A percentile compares a stretch with the other conserved stretches of the same genome.
Evolutionary conservation across 768 basidiomycete genomes (phyloP).

Genomic region (Termitomyces sp.): DNA sequence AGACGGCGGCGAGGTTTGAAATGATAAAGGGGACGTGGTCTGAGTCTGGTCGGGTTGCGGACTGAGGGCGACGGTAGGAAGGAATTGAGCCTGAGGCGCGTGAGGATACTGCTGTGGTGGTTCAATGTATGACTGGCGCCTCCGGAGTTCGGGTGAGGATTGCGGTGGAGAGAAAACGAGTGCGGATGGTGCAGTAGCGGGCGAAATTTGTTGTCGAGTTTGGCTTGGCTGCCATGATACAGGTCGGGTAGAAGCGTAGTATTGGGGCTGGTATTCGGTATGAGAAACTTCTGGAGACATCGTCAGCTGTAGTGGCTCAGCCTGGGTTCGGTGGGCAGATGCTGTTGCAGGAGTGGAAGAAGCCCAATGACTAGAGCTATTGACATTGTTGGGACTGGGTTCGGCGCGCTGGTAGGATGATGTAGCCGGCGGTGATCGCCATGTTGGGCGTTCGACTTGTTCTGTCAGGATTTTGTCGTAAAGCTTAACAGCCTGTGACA

Average conservation of each 20-base stretch:
- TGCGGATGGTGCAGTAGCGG: constrained; percentile 3
- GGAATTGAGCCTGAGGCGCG: constrained; percentile 11
- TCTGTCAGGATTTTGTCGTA: constrained; percentile 87
- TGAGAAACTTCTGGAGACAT: constrained; percentile 18
- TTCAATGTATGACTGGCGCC: constrained; percentile 5
- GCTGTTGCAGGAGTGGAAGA: constrained; percentile 13
- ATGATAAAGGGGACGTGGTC: constrained; percentile 11
- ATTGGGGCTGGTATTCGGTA: constrained; percentile 7
- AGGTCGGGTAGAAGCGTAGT: constrained; percentile 5
- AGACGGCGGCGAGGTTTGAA: constrained; percentile 20
- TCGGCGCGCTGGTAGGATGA: constrained; percentile 26
- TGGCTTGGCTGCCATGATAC: constrained; percentile 15
- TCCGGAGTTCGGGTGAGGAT: constrained; percentile 10
- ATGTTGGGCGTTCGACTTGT: constrained; percentile 69
- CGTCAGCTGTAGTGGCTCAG: constrained; percentile 12
- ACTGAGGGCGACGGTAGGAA: constrained; percentile 6
- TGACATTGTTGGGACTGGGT: constrained; percentile 19
- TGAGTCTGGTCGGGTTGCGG: constrained; percentile 16
- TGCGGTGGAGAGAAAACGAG: constrained; percentile 15
- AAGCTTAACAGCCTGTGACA: constrained; percentile 86
- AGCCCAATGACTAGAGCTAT: constrained; percentile 30
- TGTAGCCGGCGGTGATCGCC: constrained; percentile 38
- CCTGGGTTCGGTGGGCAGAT: constrained; percentile 4
- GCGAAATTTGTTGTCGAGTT: constrained; percentile 8
- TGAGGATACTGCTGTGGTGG: constrained; percentile 20